Conservation (phyloP, 257 asterid genomes). For the Capsicum rhomboideum region DNA sequence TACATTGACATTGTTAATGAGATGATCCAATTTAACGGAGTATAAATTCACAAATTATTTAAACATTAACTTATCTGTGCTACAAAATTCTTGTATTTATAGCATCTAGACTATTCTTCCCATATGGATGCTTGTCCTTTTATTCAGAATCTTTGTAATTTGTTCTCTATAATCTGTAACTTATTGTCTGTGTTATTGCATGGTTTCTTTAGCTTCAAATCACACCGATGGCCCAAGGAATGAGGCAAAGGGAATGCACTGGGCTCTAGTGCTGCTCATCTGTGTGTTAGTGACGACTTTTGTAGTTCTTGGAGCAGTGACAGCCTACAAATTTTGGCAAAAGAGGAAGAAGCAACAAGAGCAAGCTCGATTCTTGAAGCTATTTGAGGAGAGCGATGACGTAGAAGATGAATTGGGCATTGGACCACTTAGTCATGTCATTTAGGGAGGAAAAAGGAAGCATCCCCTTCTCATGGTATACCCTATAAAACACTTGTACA, state of each 20-base stretch:
- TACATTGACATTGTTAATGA: not conserved
- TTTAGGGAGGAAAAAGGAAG: not conserved
- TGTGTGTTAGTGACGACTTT: slow-evolving; percentile 11
- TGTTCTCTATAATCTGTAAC: not conserved
- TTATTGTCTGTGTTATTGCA: not conserved
- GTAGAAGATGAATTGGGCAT: slow-evolving; percentile 35
- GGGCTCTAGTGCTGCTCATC: slow-evolving; percentile 35
- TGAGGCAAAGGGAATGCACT: slow-evolving; percentile 23
- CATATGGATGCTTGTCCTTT: not conserved
- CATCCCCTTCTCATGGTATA: not conserved
- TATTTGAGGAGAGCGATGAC: slow-evolving; percentile 48
- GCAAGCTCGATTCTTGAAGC: slow-evolving; percentile 66
- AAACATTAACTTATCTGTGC: not conserved
- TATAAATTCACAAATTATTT: not conserved
- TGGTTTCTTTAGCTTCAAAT: slow-evolving; percentile 25
- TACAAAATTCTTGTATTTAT: not conserved
- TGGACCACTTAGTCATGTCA: slow-evolving; percentile 28
- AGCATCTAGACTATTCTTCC: not conserved
- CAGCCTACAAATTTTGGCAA: slow-evolving; percentile 49
- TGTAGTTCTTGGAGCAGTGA: slow-evolving; percentile 31
- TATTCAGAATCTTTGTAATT: not conserved
- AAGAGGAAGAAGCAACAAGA: slow-evolving; percentile 61
- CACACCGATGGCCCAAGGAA: slow-evolving; percentile 14
- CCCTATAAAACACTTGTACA: not conserved
- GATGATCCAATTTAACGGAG: not conserved